Evolutionary conservation across 192 early-diverging fungal species (phyloP), one percentile per base, ranked within the genome.

Genomic region (Coemansia sp.): DNA sequence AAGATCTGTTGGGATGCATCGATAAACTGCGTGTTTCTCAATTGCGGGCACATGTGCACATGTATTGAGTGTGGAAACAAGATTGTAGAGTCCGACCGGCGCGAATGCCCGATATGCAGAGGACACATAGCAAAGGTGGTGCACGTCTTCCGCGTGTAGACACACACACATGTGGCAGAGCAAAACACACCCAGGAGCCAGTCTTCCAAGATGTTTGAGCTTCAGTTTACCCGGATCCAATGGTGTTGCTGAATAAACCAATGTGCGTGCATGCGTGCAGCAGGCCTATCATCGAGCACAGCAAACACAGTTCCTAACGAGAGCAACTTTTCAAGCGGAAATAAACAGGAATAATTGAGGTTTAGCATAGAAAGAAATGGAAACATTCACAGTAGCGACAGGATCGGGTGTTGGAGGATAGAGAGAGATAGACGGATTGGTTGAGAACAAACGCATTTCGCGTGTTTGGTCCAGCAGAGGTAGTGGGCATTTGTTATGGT

Each of bases 1-100:
- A 89, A 89, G 69, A 91, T 95, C 33, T 95, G 93, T 68, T 92
- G 87, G 77, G 92, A 93, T 72, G 86, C 85, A 14, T 79, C 84
- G 20, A 84, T 91, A 59, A 95, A 95, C 83, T 90, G 90, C 75
- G 92, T 94, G 6, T 90, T 94, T 72, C 75, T 94, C 49, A 89
- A 93, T 69, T 95, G 93, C 66, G 92, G 92, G 38, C 93, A 95
- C 73, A 88, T 93, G 89, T 87, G 88, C 34, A 90, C 92, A 33
- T 95, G 91, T 56, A 87, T 92, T 73, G 90, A 90, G 48, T 94
- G 90, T 66, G 88, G 88, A 26, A 85, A 85, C 74, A 69, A 76
- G 57, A 85, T 88, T 41, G 66, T 77, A 24, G 52, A 60, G 51
- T 67, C 60, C 3, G 77, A 84, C 38, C 84, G 86, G 18, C 88